Evolutionary conservation across 2,329 filamentous ascomycete species (phyloP), one percentile per base, ranked within the genome.

Genomic region (Metarhizium sp.): DNA sequence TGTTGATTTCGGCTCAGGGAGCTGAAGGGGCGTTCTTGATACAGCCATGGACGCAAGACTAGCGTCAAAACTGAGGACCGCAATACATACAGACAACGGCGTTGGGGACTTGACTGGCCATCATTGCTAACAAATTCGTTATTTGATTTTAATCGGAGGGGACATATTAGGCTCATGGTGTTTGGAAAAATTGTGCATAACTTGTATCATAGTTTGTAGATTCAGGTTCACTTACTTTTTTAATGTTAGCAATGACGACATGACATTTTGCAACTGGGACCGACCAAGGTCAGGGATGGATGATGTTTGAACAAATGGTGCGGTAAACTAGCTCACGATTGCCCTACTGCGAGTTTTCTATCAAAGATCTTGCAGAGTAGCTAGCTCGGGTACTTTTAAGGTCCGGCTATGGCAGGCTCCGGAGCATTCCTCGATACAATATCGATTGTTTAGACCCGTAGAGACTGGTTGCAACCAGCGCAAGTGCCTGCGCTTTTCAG

Each of bases 171-270:
- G 46, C 13, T 43, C 52, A 51, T 38, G 40, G 46, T 56, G 42
- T 51, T 53, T 54, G 51, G 55, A 53, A 16, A 51, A 34, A 52
- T n/a, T 51, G 48, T 47, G 45, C 14, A 52, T 55, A 40, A 40
- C 5, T 11, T 52, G 50, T 29, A 54, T 34, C n/a, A 54, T 54
- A 50, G 14, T 6, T 36, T 36, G 48, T 47, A 47, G 38, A 3
- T 40, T 40, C 13, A 13, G 11, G 10, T 40, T 40, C 14, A 40
- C 13, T 40, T 40, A 5, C 38, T 16, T 40, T 5, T 34, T 40
- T 16, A 40, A 16, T 11, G 13, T 11, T 40, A 16, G 38, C 14
- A 40, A 40, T 40, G 14, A 34, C 10, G 10, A 34, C 32, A 34
- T 8, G 32, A 25, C 25, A 25, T 25, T 25, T 25, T 25, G 25